These are phyloP conservation scores for Diplodia sapinea DNA, from an alignment of 2,329 filamentous ascomycete species.

Conservation along the genomic window DNA sequence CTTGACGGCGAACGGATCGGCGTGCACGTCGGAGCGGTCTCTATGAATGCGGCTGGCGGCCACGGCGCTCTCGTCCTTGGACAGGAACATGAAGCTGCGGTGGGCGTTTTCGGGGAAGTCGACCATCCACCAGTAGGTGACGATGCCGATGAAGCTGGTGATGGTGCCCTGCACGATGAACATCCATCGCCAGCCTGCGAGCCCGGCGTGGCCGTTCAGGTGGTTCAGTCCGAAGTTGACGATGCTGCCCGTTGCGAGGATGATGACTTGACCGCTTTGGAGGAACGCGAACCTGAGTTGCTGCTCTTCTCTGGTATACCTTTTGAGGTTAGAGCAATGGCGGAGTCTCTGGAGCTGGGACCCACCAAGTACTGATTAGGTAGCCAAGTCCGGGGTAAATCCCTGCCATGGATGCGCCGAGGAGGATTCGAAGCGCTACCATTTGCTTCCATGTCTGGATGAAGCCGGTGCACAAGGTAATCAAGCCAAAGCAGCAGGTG, in stretches of 20 bases:
- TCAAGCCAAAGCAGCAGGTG: constrained; percentile 66
- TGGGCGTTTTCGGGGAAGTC: constrained; percentile 70
- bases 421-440: constrained; percentile 69
- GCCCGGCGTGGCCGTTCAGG: constrained; percentile 60
- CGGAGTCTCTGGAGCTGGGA: background rate
- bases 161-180: constrained; percentile 70
- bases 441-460: constrained; percentile 71
- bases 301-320: constrained; percentile 67
- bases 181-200: constrained; percentile 73
- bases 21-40: constrained; percentile 65
- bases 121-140: constrained; percentile 73
- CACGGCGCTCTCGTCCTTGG: constrained; percentile 60
- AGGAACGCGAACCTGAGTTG: constrained; percentile 70
- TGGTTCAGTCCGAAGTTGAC: constrained; percentile 73
- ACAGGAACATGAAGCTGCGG: constrained; percentile 64
- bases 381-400: constrained; percentile 55
- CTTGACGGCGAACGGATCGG: constrained; percentile 62
- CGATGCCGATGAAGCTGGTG: constrained; percentile 61
- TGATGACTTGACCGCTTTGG: constrained; percentile 68
- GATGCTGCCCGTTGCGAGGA: constrained; percentile 69
- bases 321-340: background rate
- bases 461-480: constrained; percentile 72
- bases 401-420: constrained; percentile 66
- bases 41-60: constrained; percentile 64
- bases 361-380: constrained; percentile 63